Percentiles rank a stretch among this genome's conserved stretches.
phyloP scores from a whole-genome alignment of 169 alveolate species.

The Plasmodium cynomolgi region DNA sequence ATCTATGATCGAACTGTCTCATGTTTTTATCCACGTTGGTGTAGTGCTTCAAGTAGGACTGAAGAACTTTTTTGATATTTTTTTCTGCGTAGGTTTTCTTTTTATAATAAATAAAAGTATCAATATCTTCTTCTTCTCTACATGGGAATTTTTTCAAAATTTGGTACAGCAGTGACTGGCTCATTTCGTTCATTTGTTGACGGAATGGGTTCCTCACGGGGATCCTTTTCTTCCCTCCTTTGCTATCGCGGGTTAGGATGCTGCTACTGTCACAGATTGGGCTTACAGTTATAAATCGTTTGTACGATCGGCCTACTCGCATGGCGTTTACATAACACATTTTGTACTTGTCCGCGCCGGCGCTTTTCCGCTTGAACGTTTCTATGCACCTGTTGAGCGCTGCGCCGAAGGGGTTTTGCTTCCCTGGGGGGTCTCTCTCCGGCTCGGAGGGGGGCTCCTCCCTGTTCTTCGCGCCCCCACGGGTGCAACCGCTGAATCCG shows the following conservation, averaged over 20 bases:
- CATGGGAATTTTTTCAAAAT: conserved; percentile 48
- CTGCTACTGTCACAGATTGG: not conserved
- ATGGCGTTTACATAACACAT: conserved; percentile 10
- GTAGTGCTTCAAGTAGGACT: conserved; percentile 30
- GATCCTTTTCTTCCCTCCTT: not conserved
- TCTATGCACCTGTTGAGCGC: conserved; percentile 9
- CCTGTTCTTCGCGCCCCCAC: too few relatives aligned
- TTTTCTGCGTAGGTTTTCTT: not conserved
- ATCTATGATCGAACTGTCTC: conserved; percentile 12
- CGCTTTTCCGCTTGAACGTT: not conserved
- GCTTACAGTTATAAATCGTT: not conserved
- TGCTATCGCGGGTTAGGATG: not conserved
- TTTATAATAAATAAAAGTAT: conserved; percentile 40
- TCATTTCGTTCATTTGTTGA: not conserved
- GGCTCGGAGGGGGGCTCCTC: not conserved
- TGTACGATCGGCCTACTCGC: conserved; percentile 12
- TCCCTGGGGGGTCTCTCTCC: not conserved
- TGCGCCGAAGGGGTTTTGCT: not conserved
- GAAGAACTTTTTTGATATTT: not conserved
- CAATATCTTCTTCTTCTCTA: conserved; percentile 64
- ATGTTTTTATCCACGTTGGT: conserved; percentile 18
- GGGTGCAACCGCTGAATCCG: too few relatives aligned
- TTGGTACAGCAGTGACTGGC: conserved; percentile 17
- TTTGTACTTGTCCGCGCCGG: not conserved
- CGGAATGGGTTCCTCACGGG: not conserved